Evolutionary conservation across 148 eudicot genomes (phyloP).

Genomic region (Rhododendron henanense): DNA sequence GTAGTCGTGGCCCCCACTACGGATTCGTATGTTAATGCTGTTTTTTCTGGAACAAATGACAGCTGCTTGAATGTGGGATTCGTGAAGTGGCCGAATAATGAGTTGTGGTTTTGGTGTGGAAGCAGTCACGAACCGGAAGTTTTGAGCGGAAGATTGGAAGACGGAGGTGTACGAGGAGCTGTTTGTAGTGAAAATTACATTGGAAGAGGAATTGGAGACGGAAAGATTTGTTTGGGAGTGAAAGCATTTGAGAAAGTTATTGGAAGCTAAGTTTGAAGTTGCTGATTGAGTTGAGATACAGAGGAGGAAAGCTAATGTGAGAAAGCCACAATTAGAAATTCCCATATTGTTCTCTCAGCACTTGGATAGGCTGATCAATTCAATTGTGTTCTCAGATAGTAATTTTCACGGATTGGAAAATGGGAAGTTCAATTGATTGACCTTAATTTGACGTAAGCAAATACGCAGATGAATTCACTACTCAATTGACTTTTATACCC

Average conservation of each 20-base stretch:
- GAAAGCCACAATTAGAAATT: neutral
- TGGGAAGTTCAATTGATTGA: no score
- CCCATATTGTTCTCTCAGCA: neutral
- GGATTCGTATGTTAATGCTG: constrained; percentile 14
- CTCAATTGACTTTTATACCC: no score
- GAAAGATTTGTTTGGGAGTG: neutral
- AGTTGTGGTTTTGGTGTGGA: constrained; percentile 26
- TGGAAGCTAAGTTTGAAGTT: neutral
- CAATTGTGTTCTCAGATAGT: neutral
- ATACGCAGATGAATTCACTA: no score
- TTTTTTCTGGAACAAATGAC: constrained; percentile 19
- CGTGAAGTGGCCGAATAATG: constrained; percentile 31
- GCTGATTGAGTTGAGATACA: neutral
- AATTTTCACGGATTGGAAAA: no score
- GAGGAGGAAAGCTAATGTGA: neutral
- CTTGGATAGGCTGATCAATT: neutral
- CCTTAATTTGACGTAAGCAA: no score
- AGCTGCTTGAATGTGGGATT: constrained; percentile 30
- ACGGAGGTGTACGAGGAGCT: constrained; percentile 24
- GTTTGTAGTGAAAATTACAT: neutral
- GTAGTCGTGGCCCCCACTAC: constrained; percentile 35
- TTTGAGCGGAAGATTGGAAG: constrained; percentile 31
- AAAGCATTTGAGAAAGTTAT: neutral
- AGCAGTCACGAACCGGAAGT: constrained; percentile 20
- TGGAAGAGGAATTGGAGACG: neutral